Conservation (phyloP, 345 rosid species). For the Lepidium aucheri region DNA sequence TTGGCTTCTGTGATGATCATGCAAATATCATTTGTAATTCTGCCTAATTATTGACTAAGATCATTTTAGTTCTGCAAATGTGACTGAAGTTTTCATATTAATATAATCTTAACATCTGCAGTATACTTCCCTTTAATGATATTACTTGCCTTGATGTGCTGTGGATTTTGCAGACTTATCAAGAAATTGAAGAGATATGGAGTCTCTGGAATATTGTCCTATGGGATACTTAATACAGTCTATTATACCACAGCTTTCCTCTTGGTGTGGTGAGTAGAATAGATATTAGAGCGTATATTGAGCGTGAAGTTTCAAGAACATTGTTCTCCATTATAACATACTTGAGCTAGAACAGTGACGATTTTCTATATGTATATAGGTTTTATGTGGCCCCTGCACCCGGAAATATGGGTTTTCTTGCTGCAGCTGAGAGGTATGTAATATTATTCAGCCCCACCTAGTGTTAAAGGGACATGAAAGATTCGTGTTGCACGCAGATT, state of each 20-base stretch:
- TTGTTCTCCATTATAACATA: constrained; percentile 5
- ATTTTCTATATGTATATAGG: constrained; percentile 29
- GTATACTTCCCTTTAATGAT: not conserved
- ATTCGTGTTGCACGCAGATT: constrained; percentile 43
- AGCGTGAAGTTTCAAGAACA: not conserved
- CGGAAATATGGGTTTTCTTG: constrained; percentile 69
- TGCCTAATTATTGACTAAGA: not conserved
- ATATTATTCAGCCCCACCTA: constrained; percentile 1
- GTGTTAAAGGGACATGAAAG: constrained; percentile 9
- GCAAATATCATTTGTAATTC: not conserved
- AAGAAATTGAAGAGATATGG: constrained; percentile 72
- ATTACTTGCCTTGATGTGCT: not conserved
- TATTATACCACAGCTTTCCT: constrained; percentile 73
- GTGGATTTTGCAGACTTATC: constrained; percentile 40
- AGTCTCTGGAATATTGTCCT: constrained; percentile 70
- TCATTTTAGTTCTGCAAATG: not conserved
- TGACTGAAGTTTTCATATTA: not conserved
- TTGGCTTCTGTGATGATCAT: not conserved
- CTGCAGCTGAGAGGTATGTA: constrained; percentile 65
- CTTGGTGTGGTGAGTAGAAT: constrained; percentile 64
- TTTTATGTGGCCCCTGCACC: constrained; percentile 83
- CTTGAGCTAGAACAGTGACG: not conserved
- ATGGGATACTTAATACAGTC: constrained; percentile 72
- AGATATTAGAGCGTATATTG: not conserved
- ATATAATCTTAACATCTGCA: not conserved